Conservation (phyloP, 176 grass and related monocot genomes). For the Lolium rigidum region DNA sequence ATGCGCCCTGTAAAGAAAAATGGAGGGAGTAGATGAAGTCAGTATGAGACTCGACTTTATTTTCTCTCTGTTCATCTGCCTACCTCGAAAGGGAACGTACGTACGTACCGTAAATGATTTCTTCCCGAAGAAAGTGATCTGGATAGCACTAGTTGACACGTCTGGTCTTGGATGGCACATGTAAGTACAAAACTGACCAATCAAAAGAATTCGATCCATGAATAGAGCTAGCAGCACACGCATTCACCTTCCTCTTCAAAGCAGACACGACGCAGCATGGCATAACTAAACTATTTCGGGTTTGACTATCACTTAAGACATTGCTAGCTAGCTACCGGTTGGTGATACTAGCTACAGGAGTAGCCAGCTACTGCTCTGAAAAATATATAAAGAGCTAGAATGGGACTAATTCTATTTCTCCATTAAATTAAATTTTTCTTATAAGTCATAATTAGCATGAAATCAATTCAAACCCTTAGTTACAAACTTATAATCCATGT, state of each 20-base stretch:
- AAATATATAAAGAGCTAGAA: too few relatives aligned
- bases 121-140: background rate
- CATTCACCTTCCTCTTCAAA: background rate
- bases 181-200: background rate
- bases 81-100: background rate
- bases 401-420: too few relatives aligned
- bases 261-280: background rate
- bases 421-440: too few relatives aligned
- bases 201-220: background rate
- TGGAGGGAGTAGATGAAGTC: background rate
- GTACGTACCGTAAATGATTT: background rate
- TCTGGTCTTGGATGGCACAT: background rate
- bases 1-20: too few relatives aligned
- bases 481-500: too few relatives aligned
- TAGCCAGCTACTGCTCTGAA: too few relatives aligned
- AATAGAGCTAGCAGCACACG: background rate
- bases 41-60: background rate
- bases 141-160: background rate
- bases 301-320: background rate
- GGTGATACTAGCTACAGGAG: background rate
- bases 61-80: background rate
- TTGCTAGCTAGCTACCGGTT: background rate
- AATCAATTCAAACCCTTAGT: too few relatives aligned
- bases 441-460: too few relatives aligned
- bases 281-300: background rate